These are phyloP conservation scores for Phialemoniopsis sp. DNA, from an alignment of 2,329 filamentous ascomycete species.

Conservation along the genomic window DNA sequence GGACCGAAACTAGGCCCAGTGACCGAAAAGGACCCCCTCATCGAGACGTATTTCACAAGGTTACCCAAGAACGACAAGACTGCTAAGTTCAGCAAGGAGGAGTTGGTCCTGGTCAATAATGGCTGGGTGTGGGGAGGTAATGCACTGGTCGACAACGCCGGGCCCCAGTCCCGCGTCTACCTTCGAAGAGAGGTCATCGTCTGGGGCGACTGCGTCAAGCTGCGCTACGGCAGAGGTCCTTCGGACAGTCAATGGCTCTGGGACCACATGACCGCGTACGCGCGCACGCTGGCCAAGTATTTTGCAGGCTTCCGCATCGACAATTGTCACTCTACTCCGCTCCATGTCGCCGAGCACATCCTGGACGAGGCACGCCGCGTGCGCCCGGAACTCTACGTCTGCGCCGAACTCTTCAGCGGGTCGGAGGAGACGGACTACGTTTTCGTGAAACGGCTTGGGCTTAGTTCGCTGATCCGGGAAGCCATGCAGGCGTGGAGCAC, in stretches of 20 bases:
- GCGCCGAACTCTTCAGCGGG: conserved; percentile 92
- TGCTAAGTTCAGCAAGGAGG: conserved; percentile 68
- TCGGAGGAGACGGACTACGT: conserved; percentile 95
- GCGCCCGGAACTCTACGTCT: conserved; percentile 83
- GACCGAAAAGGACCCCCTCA: conserved; percentile 70
- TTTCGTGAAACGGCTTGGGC: conserved; percentile 87
- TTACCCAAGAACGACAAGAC: conserved; percentile 77
- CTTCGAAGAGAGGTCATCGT: conserved; percentile 94
- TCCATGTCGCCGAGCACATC: conserved; percentile 92
- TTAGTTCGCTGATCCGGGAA: conserved; percentile 90
- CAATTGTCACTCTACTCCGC: conserved; percentile 94
- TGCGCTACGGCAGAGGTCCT: conserved; percentile 78
- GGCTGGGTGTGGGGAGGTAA: conserved; percentile 99
- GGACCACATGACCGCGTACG: conserved; percentile 94
- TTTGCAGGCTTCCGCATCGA: conserved; percentile 96
- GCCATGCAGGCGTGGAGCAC: conserved; percentile 99
- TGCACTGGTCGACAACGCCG: conserved; percentile 89
- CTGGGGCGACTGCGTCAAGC: conserved; percentile 97
- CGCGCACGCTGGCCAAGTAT: conserved; percentile 86
- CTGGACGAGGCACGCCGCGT: conserved; percentile 89
- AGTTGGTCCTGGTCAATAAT: conserved; percentile 86
- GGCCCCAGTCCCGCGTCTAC: conserved; percentile 85
- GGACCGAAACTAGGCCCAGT: conserved; percentile 84
- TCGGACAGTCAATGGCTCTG: conserved; percentile 90
- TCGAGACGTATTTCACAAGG: conserved; percentile 93